phyloP scores from a whole-genome alignment of 257 asterid genomes.

The Henckelia pumila region DNA sequence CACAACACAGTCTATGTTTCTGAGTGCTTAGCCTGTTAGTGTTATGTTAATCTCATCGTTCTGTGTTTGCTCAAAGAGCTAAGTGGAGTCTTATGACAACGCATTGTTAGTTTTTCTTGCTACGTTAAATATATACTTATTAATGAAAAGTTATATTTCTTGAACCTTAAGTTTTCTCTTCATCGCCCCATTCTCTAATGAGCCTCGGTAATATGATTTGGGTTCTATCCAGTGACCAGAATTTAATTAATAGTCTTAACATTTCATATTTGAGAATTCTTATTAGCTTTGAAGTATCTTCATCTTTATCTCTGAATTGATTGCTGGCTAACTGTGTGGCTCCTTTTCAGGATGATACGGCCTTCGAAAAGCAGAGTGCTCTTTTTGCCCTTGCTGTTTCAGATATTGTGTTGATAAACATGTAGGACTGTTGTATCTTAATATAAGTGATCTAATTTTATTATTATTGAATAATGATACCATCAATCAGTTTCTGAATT shows the following conservation, averaged over 20 bases:
- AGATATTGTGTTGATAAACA: slow-evolving; percentile 92
- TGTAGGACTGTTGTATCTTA: slow-evolving; percentile 52
- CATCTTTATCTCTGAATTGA: background rate
- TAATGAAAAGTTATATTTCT: background rate
- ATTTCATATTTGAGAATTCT: slow-evolving; percentile 7
- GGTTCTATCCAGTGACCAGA: slow-evolving; percentile 8
- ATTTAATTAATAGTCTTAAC: slow-evolving; percentile 10
- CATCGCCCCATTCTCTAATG: slow-evolving; percentile 13
- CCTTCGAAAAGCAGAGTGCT: slow-evolving; percentile 96
- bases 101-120: background rate
- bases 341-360: slow-evolving; percentile 77
- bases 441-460: slow-evolving; percentile 8
- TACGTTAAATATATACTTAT: slow-evolving; percentile 1
- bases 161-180: slow-evolving; percentile 9
- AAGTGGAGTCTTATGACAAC: background rate
- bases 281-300: background rate
- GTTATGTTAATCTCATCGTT: slow-evolving; percentile 7
- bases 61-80: slow-evolving; percentile 13
- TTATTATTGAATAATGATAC: background rate
- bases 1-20: slow-evolving; percentile 16
- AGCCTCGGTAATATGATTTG: slow-evolving; percentile 18
- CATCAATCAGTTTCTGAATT: background rate
- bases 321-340: slow-evolving; percentile 21
- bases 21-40: slow-evolving; percentile 13
- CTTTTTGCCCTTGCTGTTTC: slow-evolving; percentile 98